Evolutionary conservation across 257 asterid genomes (phyloP).

Genomic region (Linderniella brevidens): DNA sequence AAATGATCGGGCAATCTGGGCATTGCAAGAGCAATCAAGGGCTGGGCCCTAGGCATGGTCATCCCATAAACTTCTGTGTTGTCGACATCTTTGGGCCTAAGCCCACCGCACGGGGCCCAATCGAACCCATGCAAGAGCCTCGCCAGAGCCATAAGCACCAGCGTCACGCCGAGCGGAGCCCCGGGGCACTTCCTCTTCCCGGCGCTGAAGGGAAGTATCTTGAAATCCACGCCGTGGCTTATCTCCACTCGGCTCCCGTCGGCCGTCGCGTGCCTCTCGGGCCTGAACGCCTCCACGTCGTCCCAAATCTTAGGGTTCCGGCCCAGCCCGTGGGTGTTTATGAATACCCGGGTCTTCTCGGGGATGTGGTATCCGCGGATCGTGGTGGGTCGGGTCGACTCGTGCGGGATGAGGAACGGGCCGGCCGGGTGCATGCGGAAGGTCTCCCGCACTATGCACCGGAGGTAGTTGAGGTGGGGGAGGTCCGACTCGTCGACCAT

Average conservation of each 20-base stretch:
- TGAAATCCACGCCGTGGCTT: constrained; percentile 88
- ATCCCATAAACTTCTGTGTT: constrained; percentile 85
- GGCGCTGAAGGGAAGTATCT: constrained; percentile 80
- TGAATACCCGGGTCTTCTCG: constrained; percentile 73
- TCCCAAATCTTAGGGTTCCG: constrained; percentile 72
- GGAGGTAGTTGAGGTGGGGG: constrained; percentile 54
- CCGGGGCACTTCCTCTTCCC: constrained; percentile 95
- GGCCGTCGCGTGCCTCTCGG: constrained; percentile 52
- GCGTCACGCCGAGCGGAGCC: constrained; percentile 85
- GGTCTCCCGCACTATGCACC: constrained; percentile 80
- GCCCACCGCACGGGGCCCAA: constrained; percentile 52
- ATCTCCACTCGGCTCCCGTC: constrained; percentile 75
- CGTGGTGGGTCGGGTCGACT: constrained; percentile 45
- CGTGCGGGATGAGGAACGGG: constrained; percentile 86
- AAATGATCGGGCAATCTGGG: constrained; percentile 51
- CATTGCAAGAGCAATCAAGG: constrained; percentile 42
- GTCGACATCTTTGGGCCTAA: constrained; percentile 45
- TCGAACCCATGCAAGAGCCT: constrained; percentile 65
- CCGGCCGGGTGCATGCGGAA: constrained; percentile 98
- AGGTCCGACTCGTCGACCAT: constrained; percentile 70
- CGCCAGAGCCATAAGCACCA: constrained; percentile 83
- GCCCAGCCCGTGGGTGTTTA: constrained; percentile 84
- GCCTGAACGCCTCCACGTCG: constrained; percentile 46
- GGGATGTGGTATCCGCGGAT: constrained; percentile 73
- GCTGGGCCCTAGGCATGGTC: constrained; percentile 88